Evolutionary conservation across 164 flowering plant genomes (phyloP).

Genomic region (Kalanchoe fedtschenkoi): DNA sequence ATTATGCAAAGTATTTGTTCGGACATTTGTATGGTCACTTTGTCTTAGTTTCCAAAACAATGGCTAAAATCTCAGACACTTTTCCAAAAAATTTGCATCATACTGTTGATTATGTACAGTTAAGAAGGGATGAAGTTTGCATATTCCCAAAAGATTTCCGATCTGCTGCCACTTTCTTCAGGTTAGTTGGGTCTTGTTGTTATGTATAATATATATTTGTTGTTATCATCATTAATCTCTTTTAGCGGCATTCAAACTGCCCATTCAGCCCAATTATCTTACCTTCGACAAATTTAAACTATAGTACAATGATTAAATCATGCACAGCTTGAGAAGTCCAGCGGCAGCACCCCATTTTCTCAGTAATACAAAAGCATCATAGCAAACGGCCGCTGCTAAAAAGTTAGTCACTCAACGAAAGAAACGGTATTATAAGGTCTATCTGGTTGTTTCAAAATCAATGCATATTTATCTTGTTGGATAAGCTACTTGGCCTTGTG

Average conservation of each 20-base stretch:
- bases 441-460: not conserved
- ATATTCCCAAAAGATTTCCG: slow-evolving; percentile 79
- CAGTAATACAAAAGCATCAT: slow-evolving; percentile 46
- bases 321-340: slow-evolving; percentile 40
- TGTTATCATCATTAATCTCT: not conserved
- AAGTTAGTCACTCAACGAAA: slow-evolving; percentile 14
- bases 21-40: not conserved
- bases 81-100: slow-evolving; percentile 61
- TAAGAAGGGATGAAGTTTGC: slow-evolving; percentile 71
- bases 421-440: slow-evolving; percentile 17
- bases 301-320: slow-evolving; percentile 8
- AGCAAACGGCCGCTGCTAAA: slow-evolving; percentile 39
- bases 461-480: too few species aligned
- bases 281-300: too few species aligned
- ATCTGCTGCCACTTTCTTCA: slow-evolving; percentile 64
- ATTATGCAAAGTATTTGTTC: not conserved
- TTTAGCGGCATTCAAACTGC: not conserved
- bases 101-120: slow-evolving; percentile 65
- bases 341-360: slow-evolving; percentile 25
- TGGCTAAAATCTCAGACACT: slow-evolving; percentile 66
- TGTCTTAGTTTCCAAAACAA: slow-evolving; percentile 67
- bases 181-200: too few species aligned
- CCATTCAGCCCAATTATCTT: not conserved
- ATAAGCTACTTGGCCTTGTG: too few species aligned
- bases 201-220: too few species aligned